A percentile compares a stretch with the other conserved stretches of the same genome.
Evolutionary conservation across 2,329 filamentous ascomycete genomes (phyloP).

Genomic region (Phialophora verrucosa): DNA sequence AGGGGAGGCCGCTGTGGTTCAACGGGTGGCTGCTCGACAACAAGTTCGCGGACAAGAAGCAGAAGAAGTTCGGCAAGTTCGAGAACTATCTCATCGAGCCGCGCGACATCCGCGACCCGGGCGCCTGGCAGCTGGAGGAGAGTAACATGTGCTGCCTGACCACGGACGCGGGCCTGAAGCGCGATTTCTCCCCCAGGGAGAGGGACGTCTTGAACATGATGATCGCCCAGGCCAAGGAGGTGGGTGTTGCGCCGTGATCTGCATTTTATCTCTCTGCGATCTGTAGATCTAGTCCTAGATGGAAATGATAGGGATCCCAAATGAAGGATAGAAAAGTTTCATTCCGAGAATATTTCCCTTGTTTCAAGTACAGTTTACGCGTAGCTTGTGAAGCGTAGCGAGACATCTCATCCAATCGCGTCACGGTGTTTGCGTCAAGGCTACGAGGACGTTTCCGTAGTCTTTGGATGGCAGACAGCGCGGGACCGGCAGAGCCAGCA

Average conservation of each 20-base stretch:
- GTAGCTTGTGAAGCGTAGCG: not conserved
- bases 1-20: constrained; percentile 54
- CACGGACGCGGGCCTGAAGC: constrained; percentile 34
- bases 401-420: not conserved
- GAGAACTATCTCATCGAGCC: constrained; percentile 41
- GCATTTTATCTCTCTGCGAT: not conserved
- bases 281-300: constrained; percentile 14
- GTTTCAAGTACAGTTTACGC: not conserved
- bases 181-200: constrained; percentile 36
- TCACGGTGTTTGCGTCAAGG: not conserved
- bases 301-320: not conserved
- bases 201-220: constrained; percentile 36
- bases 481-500: no score
- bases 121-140: constrained; percentile 39
- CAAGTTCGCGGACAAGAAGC: constrained; percentile 49
- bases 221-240: constrained; percentile 36
- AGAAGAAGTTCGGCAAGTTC: constrained; percentile 47
- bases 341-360: not conserved
- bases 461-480: not conserved
- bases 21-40: constrained; percentile 53
- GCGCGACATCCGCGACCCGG: constrained; percentile 35
- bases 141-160: constrained; percentile 40
- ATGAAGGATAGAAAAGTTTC: not conserved
- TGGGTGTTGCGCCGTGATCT: constrained; percentile 32
- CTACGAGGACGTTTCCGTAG: not conserved